Base-by-base conservation (phyloP, 202 grass and related monocot genomes). In the Carex sylvatica region DNA sequence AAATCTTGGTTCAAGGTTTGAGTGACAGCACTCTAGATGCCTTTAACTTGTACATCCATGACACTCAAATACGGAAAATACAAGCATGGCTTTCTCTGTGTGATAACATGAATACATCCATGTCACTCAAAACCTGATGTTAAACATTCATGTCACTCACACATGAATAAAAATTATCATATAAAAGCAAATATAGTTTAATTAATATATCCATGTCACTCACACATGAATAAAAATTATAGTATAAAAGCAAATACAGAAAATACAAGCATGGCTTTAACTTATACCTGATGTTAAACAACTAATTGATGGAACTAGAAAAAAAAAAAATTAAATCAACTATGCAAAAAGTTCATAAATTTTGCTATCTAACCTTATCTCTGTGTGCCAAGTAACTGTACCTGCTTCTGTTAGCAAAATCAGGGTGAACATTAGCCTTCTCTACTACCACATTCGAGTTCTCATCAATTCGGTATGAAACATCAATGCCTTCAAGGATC, bases 401-500 rank as follows among this genome's bases (percentile, higher is more conserved):
- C 51, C 72, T 79, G 42, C 78, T 86, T 78, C 79, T 74, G 16
- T 85, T 88, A 36, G 24, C 16, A 66, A 26, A 49, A 52, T 62
- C 70, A 2, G 73, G 47, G 40, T 86, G 74, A 62, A 92, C 81
- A 4, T 44, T 12, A 0, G 89, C 95, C 38, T 84, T 91, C 76
- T 95, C 89, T 0, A 93, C 80, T 47, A 93, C 5, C 5, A 95
- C 86, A 79, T 90, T 91, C 8, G 86, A 87, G 20, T 61, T 70
- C 23, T 87, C 53, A 61, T 88, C 79, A 24, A 98, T 90, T 81
- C 71, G 94, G 72, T 98, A 98, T 5, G 95, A 93, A 10, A 98
- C 86, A 69, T 98, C 87, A 71, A 98, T 90, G 10, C 89, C 91
- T 87, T 98, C 92, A 1, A 98, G 84, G 76, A 95, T 82, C 18